Base-by-base conservation (phyloP, 192 early-diverging fungal genomes). In the Umbelopsis ramanniana region DNA sequence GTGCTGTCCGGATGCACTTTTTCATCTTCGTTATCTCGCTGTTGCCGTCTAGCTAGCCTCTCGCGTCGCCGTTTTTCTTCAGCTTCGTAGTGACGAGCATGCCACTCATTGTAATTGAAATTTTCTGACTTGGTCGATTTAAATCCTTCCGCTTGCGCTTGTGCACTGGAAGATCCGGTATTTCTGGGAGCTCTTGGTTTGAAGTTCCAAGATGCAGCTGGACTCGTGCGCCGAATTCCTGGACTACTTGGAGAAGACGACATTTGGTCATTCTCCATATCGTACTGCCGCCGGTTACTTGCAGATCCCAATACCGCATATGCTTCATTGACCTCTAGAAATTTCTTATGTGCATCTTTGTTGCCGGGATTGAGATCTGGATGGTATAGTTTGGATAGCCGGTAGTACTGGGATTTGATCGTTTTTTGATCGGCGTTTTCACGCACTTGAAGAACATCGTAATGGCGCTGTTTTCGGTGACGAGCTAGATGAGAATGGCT, bases 301-400 rank as follows among this genome's bases (percentile, higher is more conserved):
- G 91, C 93, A 79, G 93, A 86, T 12, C 87, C 81, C 37, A 97
- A 77, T 2, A 92, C 74, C 3, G 92, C 90, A 82, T 97, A 96
- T 0, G 96, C 95, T 70, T 96, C 93, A 79, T 87, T 94, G 50
- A 97, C 91, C 69, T 88, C 79, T 17, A 96, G 72, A 72, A 97
- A 97, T 67, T 83, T 76, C 10, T 77, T 45, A 47, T 91, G 88
- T 1, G 94, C 93, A 26, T 81, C 85, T 55, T 91, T 82, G 40
- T 91, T 83, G 2, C 78, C 85, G 12, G 85, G 85, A 76, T 95
- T 95, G 26, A 85, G 81, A 70, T 96, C 96, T 1, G 96, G 94
- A 72, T 95, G 94, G 84, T 91, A 92, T 67, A 86, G 74, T 84
- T 92, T 96, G 17, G 89, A 91, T 21, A 94, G 79, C 60, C 85